Percentiles rank a stretch among this genome's conserved stretches.
Evolutionary conservation across 192 early-diverging fungal genomes (phyloP).

Genomic region (Entophlyctis helioformis): DNA sequence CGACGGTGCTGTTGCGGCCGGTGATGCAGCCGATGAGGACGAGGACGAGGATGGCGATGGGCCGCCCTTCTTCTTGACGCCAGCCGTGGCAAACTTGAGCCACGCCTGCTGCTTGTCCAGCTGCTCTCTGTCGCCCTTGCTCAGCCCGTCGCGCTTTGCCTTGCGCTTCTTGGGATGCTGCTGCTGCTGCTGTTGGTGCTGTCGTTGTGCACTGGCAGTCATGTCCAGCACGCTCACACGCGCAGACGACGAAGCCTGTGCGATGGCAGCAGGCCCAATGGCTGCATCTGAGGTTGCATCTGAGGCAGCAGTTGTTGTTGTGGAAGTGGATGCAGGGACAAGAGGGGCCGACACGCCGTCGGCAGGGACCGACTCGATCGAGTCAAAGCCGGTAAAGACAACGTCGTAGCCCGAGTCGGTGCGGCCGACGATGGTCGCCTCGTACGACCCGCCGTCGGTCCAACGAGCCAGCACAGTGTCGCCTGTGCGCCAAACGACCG

Average conservation of each 20-base stretch:
- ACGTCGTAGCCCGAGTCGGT: slow-evolving; percentile 41
- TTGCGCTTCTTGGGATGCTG: slow-evolving; percentile 21
- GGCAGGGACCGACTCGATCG: slow-evolving; percentile 31
- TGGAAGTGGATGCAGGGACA: too few species aligned
- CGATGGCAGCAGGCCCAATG: too few species aligned
- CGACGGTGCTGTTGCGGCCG: too few species aligned
- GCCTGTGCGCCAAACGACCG: slow-evolving; percentile 26
- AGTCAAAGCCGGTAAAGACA: slow-evolving; percentile 48
- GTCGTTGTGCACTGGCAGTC: slow-evolving; percentile 8
- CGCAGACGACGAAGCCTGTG: too few species aligned
- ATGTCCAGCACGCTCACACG: slow-evolving; percentile 1
- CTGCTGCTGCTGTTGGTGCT: slow-evolving; percentile 12
- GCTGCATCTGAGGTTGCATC: too few species aligned
- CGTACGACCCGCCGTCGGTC: slow-evolving; percentile 61
- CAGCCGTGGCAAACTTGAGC: slow-evolving; percentile 55
- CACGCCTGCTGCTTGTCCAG: slow-evolving; percentile 61
- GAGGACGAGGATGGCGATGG: too few species aligned
- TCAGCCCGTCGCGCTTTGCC: slow-evolving; percentile 22
- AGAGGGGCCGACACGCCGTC: slow-evolving; percentile 12
- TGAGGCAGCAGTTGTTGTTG: too few species aligned
- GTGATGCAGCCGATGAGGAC: slow-evolving; percentile 6
- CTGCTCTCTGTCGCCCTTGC: slow-evolving; percentile 44
- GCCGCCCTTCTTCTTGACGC: slow-evolving; percentile 39
- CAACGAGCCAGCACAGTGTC: slow-evolving; percentile 16
- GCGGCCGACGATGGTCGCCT: slow-evolving; percentile 44